Percentiles rank a stretch among this genome's conserved stretches.
Evolutionary conservation across 75 land plant species (phyloP).

Genomic region (Picea glauca): DNA sequence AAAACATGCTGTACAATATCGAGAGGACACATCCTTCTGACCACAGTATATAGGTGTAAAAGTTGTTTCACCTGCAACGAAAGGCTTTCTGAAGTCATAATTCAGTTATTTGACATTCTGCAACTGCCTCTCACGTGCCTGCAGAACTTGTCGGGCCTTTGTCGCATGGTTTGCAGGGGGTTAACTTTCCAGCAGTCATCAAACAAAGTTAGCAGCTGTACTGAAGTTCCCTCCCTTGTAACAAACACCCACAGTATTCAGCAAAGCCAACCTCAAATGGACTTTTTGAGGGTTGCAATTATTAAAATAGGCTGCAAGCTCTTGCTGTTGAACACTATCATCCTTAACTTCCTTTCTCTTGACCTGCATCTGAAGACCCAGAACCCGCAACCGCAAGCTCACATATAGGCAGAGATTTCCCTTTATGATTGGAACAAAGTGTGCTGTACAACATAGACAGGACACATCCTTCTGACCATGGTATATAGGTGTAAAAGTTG

Average conservation of each 20-base stretch:
- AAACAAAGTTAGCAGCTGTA: constrained; percentile 44
- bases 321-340: constrained; percentile 52
- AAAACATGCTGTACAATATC: constrained; percentile 51
- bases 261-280: constrained; percentile 49
- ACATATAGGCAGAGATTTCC: constrained; percentile 41
- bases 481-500: constrained; percentile 43
- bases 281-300: constrained; percentile 54
- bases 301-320: constrained; percentile 71
- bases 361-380: constrained; percentile 55
- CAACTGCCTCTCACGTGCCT: constrained; percentile 49
- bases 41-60: constrained; percentile 57
- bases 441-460: constrained; percentile 47
- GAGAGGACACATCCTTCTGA: constrained; percentile 48
- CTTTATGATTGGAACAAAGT: constrained; percentile 34
- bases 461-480: constrained; percentile 36
- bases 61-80: constrained; percentile 54
- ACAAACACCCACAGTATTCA: constrained; percentile 57
- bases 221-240: constrained; percentile 39
- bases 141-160: constrained; percentile 54
- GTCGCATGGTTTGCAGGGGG: constrained; percentile 28
- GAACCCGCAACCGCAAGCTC: constrained; percentile 44
- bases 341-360: constrained; percentile 59
- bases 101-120: constrained; percentile 44
- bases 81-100: constrained; percentile 69
- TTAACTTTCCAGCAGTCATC: constrained; percentile 47